These are phyloP conservation scores for Alternaria burnsii DNA, from an alignment of 2,329 filamentous ascomycete genomes.

Conservation along the genomic window DNA sequence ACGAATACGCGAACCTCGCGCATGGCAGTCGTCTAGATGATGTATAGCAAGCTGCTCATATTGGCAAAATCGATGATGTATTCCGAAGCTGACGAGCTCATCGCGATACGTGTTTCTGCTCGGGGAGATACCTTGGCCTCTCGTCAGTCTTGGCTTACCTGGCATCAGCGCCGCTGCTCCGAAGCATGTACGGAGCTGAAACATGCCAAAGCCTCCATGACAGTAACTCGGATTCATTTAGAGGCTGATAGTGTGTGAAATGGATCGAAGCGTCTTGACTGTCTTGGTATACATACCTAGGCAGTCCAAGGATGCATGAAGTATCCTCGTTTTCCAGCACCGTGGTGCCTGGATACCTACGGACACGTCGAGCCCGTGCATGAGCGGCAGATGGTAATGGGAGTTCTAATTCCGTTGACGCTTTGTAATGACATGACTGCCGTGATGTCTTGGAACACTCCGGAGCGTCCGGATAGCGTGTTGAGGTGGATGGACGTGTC, in stretches of 20 bases:
- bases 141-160: neutral
- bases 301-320: neutral
- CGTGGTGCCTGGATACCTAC: too few species aligned
- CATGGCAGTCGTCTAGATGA: neutral
- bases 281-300: neutral
- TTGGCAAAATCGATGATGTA: neutral
- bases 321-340: neutral
- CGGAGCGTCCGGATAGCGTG: neutral
- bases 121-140: conserved; percentile 5
- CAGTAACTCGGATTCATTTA: neutral
- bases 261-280: neutral
- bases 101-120: neutral
- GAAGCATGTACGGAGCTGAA: neutral
- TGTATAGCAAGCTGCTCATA: neutral
- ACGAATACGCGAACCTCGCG: neutral
- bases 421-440: neutral
- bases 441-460: neutral
- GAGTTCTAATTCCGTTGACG: neutral
- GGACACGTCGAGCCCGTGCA: neutral
- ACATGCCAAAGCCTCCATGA: neutral
- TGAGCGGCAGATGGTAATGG: neutral
- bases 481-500: neutral
- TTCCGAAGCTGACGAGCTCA: neutral
- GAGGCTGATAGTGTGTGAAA: neutral
- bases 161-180: neutral